Base-by-base conservation (phyloP, 495 filamentous ascomycete species). In the Tuber magnatum region DNA sequence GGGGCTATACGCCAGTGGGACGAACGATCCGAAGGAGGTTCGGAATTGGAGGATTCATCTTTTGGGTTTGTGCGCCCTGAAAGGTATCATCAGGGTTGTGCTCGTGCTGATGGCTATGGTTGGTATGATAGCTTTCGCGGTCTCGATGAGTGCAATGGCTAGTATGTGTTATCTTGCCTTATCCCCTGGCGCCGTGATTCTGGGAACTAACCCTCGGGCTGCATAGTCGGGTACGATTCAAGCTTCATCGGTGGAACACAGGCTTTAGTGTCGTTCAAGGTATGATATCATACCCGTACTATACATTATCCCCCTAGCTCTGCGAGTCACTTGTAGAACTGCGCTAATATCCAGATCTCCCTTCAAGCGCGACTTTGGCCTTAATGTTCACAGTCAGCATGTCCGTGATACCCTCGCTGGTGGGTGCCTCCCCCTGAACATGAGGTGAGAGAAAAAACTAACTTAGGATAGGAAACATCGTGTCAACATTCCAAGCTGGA, bases 231-330 rank as follows among this genome's bases (percentile, higher is more conserved):
- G 48, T 92, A 91, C 81, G 90, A 91, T 77, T 87, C 86, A 74
- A 88, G 89, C 73, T 92, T 92, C 84, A 92, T 92, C 71, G 91
- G 91, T 75, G 90, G 87, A 10, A 92, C 90, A 2, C 85, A 91
- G 35, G 88, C 89, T 24, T 84, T 92, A 51, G 78, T 84, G 0
- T 90, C 90, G 9, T 92, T 92, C 82, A 83, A 84, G 74, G 68
- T 79, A 40, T 68, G 65, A 65, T 65, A 65, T 65, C 56, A 35
- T 65, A 35, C 9, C 22, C 69, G 72, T 42, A 28, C 35, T 72
- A 22, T 32, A 32, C 28, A 14, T 28, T 61, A 61, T 65, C n/a
- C 28, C 18, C 12, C 28, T 28, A 3, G 14, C 14, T 16, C 65
- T 74, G 5, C 32, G 5, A 65, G 12, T 38, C 40, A 5, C 51